Evolutionary conservation across 169 alveolate species (phyloP).

Genomic region (Babesia gibsoni): DNA sequence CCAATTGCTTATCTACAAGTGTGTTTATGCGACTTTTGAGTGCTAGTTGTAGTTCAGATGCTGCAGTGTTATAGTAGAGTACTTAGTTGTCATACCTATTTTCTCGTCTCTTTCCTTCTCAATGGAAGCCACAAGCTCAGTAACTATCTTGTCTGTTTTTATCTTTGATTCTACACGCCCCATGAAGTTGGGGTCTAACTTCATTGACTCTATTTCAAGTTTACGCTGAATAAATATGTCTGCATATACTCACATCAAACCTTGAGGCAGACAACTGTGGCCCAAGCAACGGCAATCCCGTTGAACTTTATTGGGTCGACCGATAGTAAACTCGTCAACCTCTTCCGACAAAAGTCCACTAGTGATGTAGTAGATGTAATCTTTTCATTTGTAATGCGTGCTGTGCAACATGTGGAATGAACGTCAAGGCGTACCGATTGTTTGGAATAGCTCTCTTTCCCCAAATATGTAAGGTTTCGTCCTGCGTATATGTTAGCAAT

Average conservation of each 20-base stretch:
- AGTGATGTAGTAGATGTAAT: slow-evolving; percentile 17
- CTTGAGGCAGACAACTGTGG: slow-evolving; percentile 56
- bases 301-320: slow-evolving; percentile 18
- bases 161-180: slow-evolving; percentile 17
- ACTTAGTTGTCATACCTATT: neutral
- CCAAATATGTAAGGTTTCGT: slow-evolving; percentile 20
- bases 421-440: slow-evolving; percentile 29
- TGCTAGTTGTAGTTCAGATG: slow-evolving; percentile 37
- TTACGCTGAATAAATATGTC: slow-evolving; percentile 28
- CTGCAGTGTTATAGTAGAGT: neutral
- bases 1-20: slow-evolving; percentile 45
- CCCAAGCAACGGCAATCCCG: slow-evolving; percentile 59
- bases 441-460: slow-evolving; percentile 38
- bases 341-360: slow-evolving; percentile 12
- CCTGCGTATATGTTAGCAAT: neutral
- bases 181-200: slow-evolving; percentile 31
- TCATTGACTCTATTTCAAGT: slow-evolving; percentile 36
- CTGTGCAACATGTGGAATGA: neutral
- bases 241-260: slow-evolving; percentile 24
- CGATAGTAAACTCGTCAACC: slow-evolving; percentile 17
- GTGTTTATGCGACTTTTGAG: slow-evolving; percentile 26
- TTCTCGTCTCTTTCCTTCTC: slow-evolving; percentile 10
- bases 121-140: slow-evolving; percentile 20
- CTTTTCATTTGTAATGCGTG: slow-evolving; percentile 32
- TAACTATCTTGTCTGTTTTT: slow-evolving; percentile 36